Base-by-base conservation (phyloP, 805 yeast species). In the Naumovozyma baii region DNA sequence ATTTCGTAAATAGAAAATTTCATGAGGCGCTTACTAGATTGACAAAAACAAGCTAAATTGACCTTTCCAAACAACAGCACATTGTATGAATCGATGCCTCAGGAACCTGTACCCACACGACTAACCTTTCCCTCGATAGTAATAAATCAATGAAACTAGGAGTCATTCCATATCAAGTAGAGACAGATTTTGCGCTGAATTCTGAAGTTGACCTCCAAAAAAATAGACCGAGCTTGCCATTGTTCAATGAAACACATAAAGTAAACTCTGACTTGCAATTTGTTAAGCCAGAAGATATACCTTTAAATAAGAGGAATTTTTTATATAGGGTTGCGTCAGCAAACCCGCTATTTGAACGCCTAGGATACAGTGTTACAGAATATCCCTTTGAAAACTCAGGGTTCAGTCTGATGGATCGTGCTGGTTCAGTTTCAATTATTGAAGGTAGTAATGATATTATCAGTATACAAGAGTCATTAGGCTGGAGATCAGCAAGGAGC, bases 311-410 rank as follows among this genome's bases (percentile, higher is more conserved):
- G 49, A 63, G 92, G 38, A 90, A 94, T 1, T 90, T 80, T 64
- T 77, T 85, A 45, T 90, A 88, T 58, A 68, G 74, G 35, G 78
- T 87, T 13, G 84, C 95, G 53, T 69, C 79, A 3, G 87, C 94
- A 0, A 78, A 78, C 49, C 80, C 83, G 2, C 49, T 53, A 1
- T 71, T 85, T 41, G 58, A 63, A 2, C 69, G 79, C 10, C 63
- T 76, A 19, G 66, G 78, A 48, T 88, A 83, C 54, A 67, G 81
- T 30, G 75, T 85, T 1, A 74, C 85, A 0, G 96, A 88, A 41
- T 58, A 80, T 7, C 80, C 81, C 1, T 95, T 94, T 2, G 48
- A 48, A 5, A 29, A 37, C 7, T 43, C 59, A 4, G 61, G 62
- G 1, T 52, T 57, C 36, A 54, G 49, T 40, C 30, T 52, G 14